Base-by-base conservation (phyloP, 1,284 basidiomycete genomes). In the Ganoderma boninense region DNA sequence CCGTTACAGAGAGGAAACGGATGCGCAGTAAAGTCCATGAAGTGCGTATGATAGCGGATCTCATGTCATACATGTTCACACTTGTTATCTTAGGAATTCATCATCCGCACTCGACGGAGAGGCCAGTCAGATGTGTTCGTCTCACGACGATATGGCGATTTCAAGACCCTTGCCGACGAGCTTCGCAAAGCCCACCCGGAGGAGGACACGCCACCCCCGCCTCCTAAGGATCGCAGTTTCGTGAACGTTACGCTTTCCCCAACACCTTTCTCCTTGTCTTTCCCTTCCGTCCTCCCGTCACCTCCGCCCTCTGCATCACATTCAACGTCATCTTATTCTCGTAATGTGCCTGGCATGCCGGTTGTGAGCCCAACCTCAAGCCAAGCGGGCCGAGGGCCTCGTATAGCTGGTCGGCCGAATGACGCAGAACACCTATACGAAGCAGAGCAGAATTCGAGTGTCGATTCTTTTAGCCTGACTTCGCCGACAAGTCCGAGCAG, bases 71-170 rank as follows among this genome's bases (percentile, higher is more conserved):
- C 62, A 64, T 46, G 44, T 49, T 56, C 26, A 44, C 49, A 14
- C 10, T n/a, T 7, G n/a, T 46, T 3, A 20, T 23, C 20, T 32
- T 14, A 97, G 94, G 97, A 99, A 85, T 99, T 99, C 80, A 91
- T 99, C 76, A 92, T 99, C 46, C 90, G 95, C 40, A 99, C 97
- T 0, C 88, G 92, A 16, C 86, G 95, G 43, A 87, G 90, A 4
- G 87, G 89, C 14, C 87, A 88, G 71, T 86, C 86, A 1, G 96
- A 98, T 74, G 87, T 96, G 4, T 97, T 90, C 79, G 97, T 99
- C 2, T 95, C 96, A 0, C 88, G 98, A 69, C 87, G 98, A 73
- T 97, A 99, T 79, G 97, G 97, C 16, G 97, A 99, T 79, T 99
- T 99, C 81, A 92, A 87, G 76, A 93, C 95, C 4, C 86, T 98